phyloP scores from a whole-genome alignment of 345 rosid species.

The Acer yangbiense region DNA sequence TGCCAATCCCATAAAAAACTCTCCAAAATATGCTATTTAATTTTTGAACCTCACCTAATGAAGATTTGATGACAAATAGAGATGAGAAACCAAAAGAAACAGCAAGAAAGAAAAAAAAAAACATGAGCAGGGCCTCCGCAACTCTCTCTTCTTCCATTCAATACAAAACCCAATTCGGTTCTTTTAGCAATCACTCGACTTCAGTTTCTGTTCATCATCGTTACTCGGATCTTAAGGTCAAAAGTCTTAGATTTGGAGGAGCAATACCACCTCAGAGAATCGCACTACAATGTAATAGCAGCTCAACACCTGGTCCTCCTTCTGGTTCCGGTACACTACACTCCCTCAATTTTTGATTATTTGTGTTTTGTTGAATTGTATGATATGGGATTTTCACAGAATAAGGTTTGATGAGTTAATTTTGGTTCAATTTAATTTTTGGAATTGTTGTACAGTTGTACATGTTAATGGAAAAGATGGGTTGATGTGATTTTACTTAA shows the following conservation, averaged over 20 bases:
- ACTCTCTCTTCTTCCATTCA: conserved; percentile 16
- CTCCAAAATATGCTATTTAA: too few species aligned
- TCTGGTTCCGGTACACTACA: conserved; percentile 34
- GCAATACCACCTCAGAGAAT: neutral
- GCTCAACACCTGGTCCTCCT: conserved; percentile 33
- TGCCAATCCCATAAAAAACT: too few species aligned
- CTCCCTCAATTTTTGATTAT: neutral
- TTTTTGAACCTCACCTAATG: too few species aligned
- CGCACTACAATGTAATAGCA: conserved; percentile 30
- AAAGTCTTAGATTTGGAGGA: conserved; percentile 24
- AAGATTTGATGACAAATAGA: conserved; percentile 6
- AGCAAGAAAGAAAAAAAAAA: neutral
- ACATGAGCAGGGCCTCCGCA: conserved; percentile 20
- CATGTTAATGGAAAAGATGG: conserved; percentile 6
- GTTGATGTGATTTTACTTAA: neutral
- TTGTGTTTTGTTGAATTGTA: neutral
- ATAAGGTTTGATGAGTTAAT: neutral
- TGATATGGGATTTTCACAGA: neutral
- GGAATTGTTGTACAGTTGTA: neutral
- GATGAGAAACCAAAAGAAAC: neutral
- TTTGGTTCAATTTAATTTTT: neutral
- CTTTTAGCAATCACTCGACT: neutral
- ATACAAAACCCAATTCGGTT: conserved; percentile 10
- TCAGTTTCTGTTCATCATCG: conserved; percentile 19
- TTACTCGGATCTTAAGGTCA: conserved; percentile 28